Base-by-base conservation (phyloP, 768 basidiomycete species). In the Auricularia auricula-judae region DNA sequence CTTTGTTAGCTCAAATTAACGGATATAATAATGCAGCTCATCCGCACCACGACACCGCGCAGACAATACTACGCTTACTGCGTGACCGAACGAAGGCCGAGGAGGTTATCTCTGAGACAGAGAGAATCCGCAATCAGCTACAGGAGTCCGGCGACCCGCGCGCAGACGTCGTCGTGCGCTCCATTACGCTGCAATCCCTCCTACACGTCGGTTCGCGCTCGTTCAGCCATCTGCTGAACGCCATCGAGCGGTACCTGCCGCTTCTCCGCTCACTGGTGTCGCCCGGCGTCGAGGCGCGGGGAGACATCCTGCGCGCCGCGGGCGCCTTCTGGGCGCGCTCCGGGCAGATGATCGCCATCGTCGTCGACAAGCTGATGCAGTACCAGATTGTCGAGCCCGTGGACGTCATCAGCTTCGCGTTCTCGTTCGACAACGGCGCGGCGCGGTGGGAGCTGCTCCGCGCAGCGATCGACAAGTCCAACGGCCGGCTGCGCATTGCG, bases 281-380 rank as follows among this genome's bases (percentile, higher is more conserved):
- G 56, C 80, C 78, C 42, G 79, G 79, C 11, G 72, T 65, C 61
- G 84, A 88, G 69, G 84, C 87, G 66, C 84, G 88, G 72, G 79
- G 77, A 44, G 83, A 91, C 68, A 83, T 98, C 66, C 81, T 98
- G 14, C 79, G 79, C 14, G 82, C 86, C 2, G 84, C 88, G 0
- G 84, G 85, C 0, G 74, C 79, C 3, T 98, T 95, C 76, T 99
- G 95, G 95, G 81, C 81, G 67, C 75, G 85, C 69, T 93, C 89
- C 71, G 79, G 83, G 36, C 94, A 98, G 70, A 92, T 94, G 86
- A 80, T 94, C 59, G 81, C 82, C 16, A 94, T 99, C 71, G 93
- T 98, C 7, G 88, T 96, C 67, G 97, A 98, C 80, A 99, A 99
- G 77, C 78, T 98, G 63, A 90, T 98, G 86, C 96, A 98, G 72